These are phyloP conservation scores for Heimioporus retisporus DNA, from an alignment of 1,284 basidiomycete species.

Conservation along the genomic window DNA sequence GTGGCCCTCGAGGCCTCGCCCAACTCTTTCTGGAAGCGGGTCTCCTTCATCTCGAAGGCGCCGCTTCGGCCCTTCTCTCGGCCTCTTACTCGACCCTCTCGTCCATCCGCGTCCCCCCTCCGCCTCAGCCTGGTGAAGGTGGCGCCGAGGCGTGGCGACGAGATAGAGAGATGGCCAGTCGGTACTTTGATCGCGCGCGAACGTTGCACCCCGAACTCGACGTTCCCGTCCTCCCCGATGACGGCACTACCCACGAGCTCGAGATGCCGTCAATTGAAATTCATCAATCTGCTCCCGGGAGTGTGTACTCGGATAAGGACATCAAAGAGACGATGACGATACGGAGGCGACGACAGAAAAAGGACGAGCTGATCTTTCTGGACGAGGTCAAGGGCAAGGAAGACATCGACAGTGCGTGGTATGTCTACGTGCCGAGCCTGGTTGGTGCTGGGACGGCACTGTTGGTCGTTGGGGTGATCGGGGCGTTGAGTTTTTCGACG, in stretches of 20 bases:
- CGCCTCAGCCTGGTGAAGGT: constrained; percentile 57
- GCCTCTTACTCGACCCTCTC: constrained; percentile 79
- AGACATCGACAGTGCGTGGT: constrained; percentile 78
- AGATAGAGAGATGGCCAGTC: constrained; percentile 73
- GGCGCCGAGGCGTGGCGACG: constrained; percentile 75
- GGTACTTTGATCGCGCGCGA: constrained; percentile 77
- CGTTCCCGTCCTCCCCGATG: constrained; percentile 69
- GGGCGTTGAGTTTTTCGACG: constrained; percentile 78
- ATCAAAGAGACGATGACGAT: constrained; percentile 49
- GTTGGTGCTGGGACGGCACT: constrained; percentile 84
- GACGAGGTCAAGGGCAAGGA: constrained; percentile 56
- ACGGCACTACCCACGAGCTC: constrained; percentile 59
- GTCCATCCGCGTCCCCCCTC: constrained; percentile 71
- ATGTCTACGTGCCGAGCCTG: constrained; percentile 77
- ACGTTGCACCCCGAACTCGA: constrained; percentile 68
- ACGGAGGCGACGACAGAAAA: constrained; percentile 58
- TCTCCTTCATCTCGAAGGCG: constrained; percentile 79
- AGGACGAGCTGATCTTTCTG: constrained; percentile 62
- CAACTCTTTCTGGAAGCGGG: constrained; percentile 82
- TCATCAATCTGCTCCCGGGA: constrained; percentile 48
- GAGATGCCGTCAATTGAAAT: constrained; percentile 73
- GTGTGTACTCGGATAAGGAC: constrained; percentile 41
- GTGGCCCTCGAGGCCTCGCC: constrained; percentile 70
- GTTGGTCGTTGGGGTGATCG: constrained; percentile 79
- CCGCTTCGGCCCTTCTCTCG: constrained; percentile 71